Conservation (phyloP, 148 eudicot genomes). For the Fagopyrum tataricum region DNA sequence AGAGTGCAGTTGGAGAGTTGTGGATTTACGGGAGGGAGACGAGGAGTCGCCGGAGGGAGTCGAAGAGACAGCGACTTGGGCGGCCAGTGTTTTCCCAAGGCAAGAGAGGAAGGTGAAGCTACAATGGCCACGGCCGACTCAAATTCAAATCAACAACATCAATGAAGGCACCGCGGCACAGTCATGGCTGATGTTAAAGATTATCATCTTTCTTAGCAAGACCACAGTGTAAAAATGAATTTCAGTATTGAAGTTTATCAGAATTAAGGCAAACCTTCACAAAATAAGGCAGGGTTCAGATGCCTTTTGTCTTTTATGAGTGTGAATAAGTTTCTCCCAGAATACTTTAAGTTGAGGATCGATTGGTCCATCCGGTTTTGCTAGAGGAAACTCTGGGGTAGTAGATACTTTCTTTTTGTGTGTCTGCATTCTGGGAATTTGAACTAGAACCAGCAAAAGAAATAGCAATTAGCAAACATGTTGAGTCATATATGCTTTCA, state of each 20-base stretch:
- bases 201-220: no score
- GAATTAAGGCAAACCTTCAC: slow-evolving; percentile 62
- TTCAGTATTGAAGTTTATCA: background rate
- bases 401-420: slow-evolving; percentile 22
- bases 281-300: slow-evolving; percentile 49
- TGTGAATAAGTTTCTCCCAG: slow-evolving; percentile 45
- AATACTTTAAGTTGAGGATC: slow-evolving; percentile 47
- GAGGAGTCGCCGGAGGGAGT: no score
- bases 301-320: slow-evolving; percentile 27
- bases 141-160: no score
- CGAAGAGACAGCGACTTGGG: no score
- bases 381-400: slow-evolving; percentile 59
- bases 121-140: no score
- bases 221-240: background rate
- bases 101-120: no score
- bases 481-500: slow-evolving; percentile 1
- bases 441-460: slow-evolving; percentile 40
- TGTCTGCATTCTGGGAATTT: slow-evolving; percentile 30
- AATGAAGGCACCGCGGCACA: no score
- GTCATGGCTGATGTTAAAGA: no score
- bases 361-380: slow-evolving; percentile 55
- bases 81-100: no score
- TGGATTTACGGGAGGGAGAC: no score
- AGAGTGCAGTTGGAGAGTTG: no score
- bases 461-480: background rate